phyloP scores from a whole-genome alignment of 1,139 yeast species.

The Pichia sp. region DNA sequence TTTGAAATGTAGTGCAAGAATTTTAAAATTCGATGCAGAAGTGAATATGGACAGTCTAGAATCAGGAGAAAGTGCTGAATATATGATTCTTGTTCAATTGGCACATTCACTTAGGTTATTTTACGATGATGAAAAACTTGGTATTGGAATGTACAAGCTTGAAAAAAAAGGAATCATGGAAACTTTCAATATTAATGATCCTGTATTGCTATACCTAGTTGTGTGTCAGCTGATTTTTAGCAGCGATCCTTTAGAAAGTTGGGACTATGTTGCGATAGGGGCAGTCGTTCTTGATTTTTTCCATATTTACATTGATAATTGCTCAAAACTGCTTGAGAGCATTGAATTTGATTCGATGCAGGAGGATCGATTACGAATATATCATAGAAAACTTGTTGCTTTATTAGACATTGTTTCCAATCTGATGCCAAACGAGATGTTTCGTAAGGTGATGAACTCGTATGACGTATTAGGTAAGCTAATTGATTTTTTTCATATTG shows the following conservation, averaged over 20 bases:
- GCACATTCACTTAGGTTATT: slow-evolving; percentile 5
- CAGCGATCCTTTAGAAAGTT: neutral
- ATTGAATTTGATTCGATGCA: slow-evolving; percentile 14
- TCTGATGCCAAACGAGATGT: slow-evolving; percentile 43
- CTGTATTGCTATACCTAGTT: slow-evolving; percentile 3
- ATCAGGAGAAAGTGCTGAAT: neutral
- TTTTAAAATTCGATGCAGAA: slow-evolving; percentile 2
- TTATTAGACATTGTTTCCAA: slow-evolving; percentile 46
- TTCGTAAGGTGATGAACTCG: slow-evolving; percentile 44
- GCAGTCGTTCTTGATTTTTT: slow-evolving; percentile 31
- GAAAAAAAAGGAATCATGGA: slow-evolving; percentile 3
- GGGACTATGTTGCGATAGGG: slow-evolving; percentile 11
- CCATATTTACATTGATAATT: slow-evolving; percentile 20
- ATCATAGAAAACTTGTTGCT: slow-evolving; percentile 24
- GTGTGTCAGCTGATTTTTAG: slow-evolving; percentile 10
- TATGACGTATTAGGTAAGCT: slow-evolving; percentile 43
- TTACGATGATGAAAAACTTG: slow-evolving; percentile 10
- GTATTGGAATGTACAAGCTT: slow-evolving; percentile 2
- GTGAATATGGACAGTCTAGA: slow-evolving; percentile 4
- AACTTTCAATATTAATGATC: neutral
- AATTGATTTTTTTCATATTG: slow-evolving; percentile 36
- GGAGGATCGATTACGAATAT: no score
- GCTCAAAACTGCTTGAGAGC: slow-evolving; percentile 6
- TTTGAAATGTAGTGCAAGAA: slow-evolving; percentile 2
- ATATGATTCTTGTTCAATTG: slow-evolving; percentile 2